Evolutionary conservation across 108 stramenopile genomes (phyloP).

Genomic region (Hondaea fermentalgiana): DNA sequence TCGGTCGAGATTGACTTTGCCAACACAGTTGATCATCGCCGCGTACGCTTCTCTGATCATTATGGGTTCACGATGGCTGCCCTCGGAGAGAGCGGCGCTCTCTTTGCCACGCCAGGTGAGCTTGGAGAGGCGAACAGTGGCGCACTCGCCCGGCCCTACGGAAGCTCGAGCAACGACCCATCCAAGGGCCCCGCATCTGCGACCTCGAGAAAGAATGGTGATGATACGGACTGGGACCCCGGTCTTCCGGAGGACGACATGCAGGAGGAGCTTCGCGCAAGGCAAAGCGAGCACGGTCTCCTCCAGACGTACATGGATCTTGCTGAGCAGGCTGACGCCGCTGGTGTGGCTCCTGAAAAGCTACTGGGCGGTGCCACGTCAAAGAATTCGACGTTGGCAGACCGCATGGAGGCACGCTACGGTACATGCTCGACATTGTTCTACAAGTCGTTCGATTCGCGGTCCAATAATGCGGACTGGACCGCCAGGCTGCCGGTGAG

Average conservation of each 20-base stretch:
- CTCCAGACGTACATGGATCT: neutral
- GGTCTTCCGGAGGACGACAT: neutral
- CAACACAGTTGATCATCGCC: neutral
- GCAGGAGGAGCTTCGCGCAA: neutral
- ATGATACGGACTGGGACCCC: neutral
- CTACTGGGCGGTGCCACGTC: neutral
- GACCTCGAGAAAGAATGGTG: neutral
- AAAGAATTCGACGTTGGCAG: neutral
- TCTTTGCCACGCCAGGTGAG: conserved; percentile 1
- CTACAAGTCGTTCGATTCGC: conserved; percentile 14
- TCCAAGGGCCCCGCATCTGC: no score
- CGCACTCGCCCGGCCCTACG: neutral
- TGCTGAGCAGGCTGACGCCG: neutral
- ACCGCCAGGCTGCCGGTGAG: neutral
- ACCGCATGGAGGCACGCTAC: neutral
- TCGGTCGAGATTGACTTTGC: conserved; percentile 17
- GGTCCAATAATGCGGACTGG: neutral
- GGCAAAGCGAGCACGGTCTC: neutral
- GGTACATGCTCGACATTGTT: neutral
- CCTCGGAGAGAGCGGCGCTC: neutral
- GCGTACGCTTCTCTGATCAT: neutral
- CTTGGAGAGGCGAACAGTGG: neutral
- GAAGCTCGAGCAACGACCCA: no score
- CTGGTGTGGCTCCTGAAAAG: neutral
- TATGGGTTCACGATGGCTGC: neutral